Conservation (phyloP, 163 green algal species). For the Chlorella variabilis region DNA sequence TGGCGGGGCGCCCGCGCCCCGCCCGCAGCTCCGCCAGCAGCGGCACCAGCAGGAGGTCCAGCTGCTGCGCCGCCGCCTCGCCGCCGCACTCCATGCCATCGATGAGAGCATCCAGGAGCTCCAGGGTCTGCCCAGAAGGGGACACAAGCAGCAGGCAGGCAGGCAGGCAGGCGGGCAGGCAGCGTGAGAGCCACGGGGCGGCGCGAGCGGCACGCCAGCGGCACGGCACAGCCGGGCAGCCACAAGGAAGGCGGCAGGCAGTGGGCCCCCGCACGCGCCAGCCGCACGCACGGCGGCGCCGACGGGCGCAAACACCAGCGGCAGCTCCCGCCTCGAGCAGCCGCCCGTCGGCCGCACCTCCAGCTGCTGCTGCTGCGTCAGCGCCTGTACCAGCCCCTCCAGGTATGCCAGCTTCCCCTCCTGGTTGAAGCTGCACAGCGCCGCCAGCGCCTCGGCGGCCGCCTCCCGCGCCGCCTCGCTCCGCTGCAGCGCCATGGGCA, state of each 20-base stretch:
- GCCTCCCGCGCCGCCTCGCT: conserved; percentile 6
- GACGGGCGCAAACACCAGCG: background rate
- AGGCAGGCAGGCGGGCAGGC: background rate
- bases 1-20: background rate
- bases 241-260: no score
- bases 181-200: no score
- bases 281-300: no score
- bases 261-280: no score
- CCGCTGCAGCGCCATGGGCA: conserved; percentile 12
- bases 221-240: no score
- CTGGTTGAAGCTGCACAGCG: conserved; percentile 37
- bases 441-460: conserved; percentile 22
- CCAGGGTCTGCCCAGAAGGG: background rate
- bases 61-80: background rate
- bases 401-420: conserved; percentile 36
- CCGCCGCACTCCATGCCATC: conserved; percentile 32
- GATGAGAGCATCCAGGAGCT: conserved; percentile 8
- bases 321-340: no score
- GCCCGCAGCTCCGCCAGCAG: conserved; percentile 16
- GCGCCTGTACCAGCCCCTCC: conserved; percentile 21
- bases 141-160: background rate
- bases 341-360: background rate
- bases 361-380: conserved; percentile 6
- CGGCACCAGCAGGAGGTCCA: conserved; percentile 13
- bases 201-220: no score